Base-by-base conservation (phyloP, 2,329 filamentous ascomycete species). In the Sporothrix brasiliensis region DNA sequence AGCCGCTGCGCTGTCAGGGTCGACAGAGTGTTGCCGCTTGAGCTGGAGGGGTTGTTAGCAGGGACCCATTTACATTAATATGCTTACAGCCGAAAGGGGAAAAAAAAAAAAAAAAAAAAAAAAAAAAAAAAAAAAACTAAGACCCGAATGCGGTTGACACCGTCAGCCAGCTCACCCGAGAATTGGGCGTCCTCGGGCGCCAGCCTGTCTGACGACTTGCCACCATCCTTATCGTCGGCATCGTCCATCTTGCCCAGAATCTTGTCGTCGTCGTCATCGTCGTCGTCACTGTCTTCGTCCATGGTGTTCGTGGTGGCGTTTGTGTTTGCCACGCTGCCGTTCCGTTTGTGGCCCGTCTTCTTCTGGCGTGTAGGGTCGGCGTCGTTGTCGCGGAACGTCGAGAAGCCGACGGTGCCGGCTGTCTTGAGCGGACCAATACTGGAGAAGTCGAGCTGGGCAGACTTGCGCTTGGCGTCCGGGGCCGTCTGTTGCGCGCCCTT, bases 401-500 rank as follows among this genome's bases (percentile, higher is more conserved):
- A 90, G 79, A 97, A 98, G 49, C 94, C 94, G 63, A 96, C 92
- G 0, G 93, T 94, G 34, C 94, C 93, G n/a, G 88, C 88, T 2
- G 92, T 86, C 79, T 96, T 96, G 27, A 98, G 84, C 0, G 94
- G 93, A 2, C 91, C 91, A 11, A 98, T 85, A 70, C 87, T 93
- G 16, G 92, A 90, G 77, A 98, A 94, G 80, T 97, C 93, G 0
- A 94, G 86, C 75, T 93, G 91, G 9, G 90, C 86, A 3, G 93
- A 96, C 75, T 93, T 90, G 76, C 94, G 87, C 80, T 96, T 96
- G n/a, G 82, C 80, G 9, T 86, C 84, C 52, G 83, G 83, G 0
- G 88, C 84, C 0, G 88, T 87, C 16, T 88, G 84, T 70, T 90
- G 87, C 27, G 88, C 82, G 16, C 85, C 80, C 78, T 93, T 94